phyloP scores from a whole-genome alignment of 805 yeast species.

The Crinitomyces ghanaensis region DNA sequence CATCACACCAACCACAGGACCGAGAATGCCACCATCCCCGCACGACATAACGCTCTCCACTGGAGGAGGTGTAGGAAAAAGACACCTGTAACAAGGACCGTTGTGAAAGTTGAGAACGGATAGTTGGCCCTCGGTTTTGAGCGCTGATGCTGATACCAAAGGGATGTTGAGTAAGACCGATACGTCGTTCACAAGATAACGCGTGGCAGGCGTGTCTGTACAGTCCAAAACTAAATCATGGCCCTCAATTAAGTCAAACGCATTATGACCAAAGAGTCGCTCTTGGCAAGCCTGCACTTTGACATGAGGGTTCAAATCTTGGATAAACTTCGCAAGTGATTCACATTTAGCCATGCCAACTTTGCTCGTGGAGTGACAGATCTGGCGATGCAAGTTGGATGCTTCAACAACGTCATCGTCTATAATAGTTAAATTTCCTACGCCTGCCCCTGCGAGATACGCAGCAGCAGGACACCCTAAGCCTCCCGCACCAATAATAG shows the following conservation, averaged over 20 bases:
- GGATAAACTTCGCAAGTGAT: conserved; percentile 53
- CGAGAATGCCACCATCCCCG: conserved; percentile 87
- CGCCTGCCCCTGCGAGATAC: conserved; percentile 79
- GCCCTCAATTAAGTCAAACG: conserved; percentile 44
- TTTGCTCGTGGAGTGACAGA: conserved; percentile 54
- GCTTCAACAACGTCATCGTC: conserved; percentile 78
- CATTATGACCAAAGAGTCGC: conserved; percentile 43
- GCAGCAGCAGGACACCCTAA: conserved; percentile 85
- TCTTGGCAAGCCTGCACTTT: conserved; percentile 39
- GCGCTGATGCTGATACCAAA: conserved; percentile 83
- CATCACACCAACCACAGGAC: conserved; percentile 90
- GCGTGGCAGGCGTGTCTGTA: conserved; percentile 81
- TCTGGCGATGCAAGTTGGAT: conserved; percentile 84
- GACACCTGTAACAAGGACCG: conserved; percentile 94
- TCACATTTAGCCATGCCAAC: conserved; percentile 68
- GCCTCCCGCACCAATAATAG: conserved; percentile 95
- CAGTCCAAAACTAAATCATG: conserved; percentile 84
- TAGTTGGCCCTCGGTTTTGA: conserved; percentile 85
- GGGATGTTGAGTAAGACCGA: conserved; percentile 59
- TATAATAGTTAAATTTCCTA: conserved; percentile 74
- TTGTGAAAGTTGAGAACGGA: conserved; percentile 54
- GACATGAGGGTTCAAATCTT: conserved; percentile 58
- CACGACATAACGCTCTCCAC: conserved; percentile 75
- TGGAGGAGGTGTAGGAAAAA: conserved; percentile 84
- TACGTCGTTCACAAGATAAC: conserved; percentile 81